Evolutionary conservation across 2,329 filamentous ascomycete genomes (phyloP).

Genomic region (Claviceps maximensis): DNA sequence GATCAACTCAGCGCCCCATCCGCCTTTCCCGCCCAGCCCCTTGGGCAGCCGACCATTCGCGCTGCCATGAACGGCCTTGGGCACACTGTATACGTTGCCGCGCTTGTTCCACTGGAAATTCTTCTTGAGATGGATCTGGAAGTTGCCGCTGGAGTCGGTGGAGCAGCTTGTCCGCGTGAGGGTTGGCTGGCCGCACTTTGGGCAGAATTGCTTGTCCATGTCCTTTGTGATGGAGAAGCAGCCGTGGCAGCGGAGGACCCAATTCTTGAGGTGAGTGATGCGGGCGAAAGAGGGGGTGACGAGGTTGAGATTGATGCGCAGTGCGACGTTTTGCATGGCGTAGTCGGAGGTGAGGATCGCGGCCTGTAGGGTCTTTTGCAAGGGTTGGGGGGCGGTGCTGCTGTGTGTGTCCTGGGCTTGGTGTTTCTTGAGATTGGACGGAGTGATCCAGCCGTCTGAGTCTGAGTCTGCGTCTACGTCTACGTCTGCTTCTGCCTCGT

Average conservation of each 20-base stretch:
- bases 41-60: conserved; percentile 61
- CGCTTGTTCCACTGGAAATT: conserved; percentile 95
- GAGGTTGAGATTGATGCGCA: conserved; percentile 89
- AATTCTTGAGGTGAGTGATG: conserved; percentile 75
- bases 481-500: conserved; percentile 27
- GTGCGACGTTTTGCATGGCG: conserved; percentile 92
- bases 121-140: conserved; percentile 76
- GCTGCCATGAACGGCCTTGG: conserved; percentile 73
- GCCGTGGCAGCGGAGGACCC: conserved; percentile 83
- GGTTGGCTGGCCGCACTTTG: conserved; percentile 76
- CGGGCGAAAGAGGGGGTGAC: conserved; percentile 66
- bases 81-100: conserved; percentile 84
- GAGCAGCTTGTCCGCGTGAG: conserved; percentile 76
- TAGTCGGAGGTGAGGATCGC: conserved; percentile 93
- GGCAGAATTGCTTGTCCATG: conserved; percentile 84
- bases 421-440: conserved; percentile 77
- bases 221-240: conserved; percentile 80
- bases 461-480: conserved; percentile 38
- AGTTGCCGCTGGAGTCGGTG: conserved; percentile 66
- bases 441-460: conserved; percentile 79
- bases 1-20: conserved; percentile 76
- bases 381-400: conserved; percentile 32
- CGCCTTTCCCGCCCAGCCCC: conserved; percentile 65
- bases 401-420: conserved; percentile 51
- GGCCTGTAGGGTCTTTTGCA: conserved; percentile 60